phyloP scores from a whole-genome alignment of 257 asterid species.

The Salvia hispanica region DNA sequence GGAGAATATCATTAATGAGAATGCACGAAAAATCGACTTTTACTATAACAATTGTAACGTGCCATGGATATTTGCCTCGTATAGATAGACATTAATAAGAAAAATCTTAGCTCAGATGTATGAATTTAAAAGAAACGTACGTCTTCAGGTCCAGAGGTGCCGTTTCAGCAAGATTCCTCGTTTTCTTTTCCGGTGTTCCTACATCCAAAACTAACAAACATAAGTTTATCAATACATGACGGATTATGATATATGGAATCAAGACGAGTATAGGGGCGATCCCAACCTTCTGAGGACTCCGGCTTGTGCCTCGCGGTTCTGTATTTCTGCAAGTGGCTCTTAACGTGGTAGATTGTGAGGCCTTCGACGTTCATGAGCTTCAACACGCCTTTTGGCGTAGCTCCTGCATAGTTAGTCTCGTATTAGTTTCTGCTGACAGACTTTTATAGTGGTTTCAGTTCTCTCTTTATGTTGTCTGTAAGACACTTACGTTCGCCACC shows the following conservation, averaged over 20 bases:
- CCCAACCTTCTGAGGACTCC: conserved; percentile 68
- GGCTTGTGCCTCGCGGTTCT: conserved; percentile 83
- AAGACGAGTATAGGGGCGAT: conserved; percentile 2
- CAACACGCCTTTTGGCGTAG: conserved; percentile 86
- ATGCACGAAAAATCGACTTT: conserved; percentile 12
- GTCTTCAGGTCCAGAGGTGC: conserved; percentile 66
- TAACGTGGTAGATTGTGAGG: conserved; percentile 78
- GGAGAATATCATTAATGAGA: conserved; percentile 12
- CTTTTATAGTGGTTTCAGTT: no score
- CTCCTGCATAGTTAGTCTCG: conserved; percentile 40
- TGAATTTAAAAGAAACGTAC: conserved; percentile 38
- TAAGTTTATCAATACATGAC: background rate
- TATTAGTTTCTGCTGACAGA: background rate
- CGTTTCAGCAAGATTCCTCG: conserved; percentile 44
- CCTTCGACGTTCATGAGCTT: conserved; percentile 82
- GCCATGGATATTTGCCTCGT: background rate
- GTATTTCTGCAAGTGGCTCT: conserved; percentile 93
- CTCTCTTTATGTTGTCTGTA: background rate
- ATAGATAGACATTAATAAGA: background rate
- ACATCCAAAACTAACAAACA: conserved; percentile 5
- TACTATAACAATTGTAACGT: background rate
- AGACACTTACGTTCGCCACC: conserved; percentile 74
- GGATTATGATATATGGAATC: no score
- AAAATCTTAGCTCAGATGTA: background rate
- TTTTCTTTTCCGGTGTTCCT: conserved; percentile 47